Base-by-base conservation (phyloP, 352 stramenopile genomes). In the Phytopythium montanum region DNA sequence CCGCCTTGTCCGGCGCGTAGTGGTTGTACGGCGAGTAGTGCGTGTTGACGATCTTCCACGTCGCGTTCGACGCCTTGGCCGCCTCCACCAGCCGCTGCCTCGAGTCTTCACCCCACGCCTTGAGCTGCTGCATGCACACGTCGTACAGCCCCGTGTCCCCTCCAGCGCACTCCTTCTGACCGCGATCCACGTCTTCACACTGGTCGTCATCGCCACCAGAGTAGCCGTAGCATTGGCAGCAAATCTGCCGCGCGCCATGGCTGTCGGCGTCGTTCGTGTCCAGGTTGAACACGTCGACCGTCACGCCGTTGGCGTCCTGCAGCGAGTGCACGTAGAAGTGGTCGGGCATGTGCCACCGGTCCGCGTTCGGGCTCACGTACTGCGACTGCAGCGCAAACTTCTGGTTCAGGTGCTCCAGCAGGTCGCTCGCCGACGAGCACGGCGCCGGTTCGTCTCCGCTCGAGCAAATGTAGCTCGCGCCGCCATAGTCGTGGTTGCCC, bases 401-500 rank as follows among this genome's bases (percentile, higher is more conserved):
- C 26, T 79, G 66, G 44, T 91, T 78, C 50, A 93, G 61, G 5
- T 59, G 55, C 19, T 65, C 52, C 25, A 92, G 31, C 16, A 95
- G 45, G 18, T 77, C 75, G 9, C 23, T 56, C 18, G 67, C 74
- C 34, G 70, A 76, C 13, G 65, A 69, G 58, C 85, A 95, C 25
- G 83, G 51, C 0, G 73, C 63, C 1, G 73, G 72, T 19, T 62
- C 41, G 25, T 49, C 75, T 12, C 70, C 73, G n/a, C 64, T 55
- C 6, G 76, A 72, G 49, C 86, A 95, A n/a, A 91, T 72, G 56
- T 77, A 95, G 29, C 80, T 90, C 5, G 81, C 77, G 6, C 86
- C 86, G 46, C 86, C 84, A 38, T 94, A 92, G 67, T 95, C 86
- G 61, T 94, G 86, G 65, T 95, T 95, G 39, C 86, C 86, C 66